Percentiles rank a stretch among this genome's conserved stretches.
These are phyloP conservation scores for Panaeolus papilionaceus DNA, from an alignment of 768 basidiomycete species.

Conservation along the genomic window DNA sequence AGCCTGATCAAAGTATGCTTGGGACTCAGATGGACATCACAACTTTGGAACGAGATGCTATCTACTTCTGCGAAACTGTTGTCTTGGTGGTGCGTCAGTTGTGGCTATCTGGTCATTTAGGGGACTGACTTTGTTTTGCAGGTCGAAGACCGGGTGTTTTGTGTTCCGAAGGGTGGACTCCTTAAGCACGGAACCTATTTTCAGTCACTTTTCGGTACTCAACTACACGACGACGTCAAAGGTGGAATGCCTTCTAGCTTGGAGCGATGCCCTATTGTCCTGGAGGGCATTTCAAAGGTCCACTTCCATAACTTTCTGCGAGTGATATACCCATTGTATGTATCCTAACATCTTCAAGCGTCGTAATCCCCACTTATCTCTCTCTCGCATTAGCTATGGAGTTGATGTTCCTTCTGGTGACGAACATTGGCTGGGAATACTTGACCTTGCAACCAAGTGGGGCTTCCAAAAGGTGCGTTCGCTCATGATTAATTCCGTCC, in stretches of 20 bases:
- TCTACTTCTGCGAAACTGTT: neutral
- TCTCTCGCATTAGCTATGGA: neutral
- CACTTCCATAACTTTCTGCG: too few species aligned
- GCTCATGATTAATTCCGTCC: neutral
- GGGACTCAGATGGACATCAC: too few species aligned
- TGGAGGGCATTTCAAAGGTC: too few species aligned
- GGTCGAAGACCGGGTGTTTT: constrained; percentile 23
- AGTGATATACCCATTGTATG: constrained; percentile 28
- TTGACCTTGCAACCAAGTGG: neutral
- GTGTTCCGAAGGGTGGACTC: constrained; percentile 21
- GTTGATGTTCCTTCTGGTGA: neutral
- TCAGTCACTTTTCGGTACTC: constrained; percentile 18
- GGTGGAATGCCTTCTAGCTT: neutral
- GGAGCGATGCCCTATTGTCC: too few species aligned
- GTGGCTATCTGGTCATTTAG: neutral
- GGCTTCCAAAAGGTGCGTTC: neutral
- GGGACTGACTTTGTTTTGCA: neutral
- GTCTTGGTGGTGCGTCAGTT: neutral
- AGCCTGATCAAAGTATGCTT: too few species aligned
- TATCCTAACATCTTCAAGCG: neutral
- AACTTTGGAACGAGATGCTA: neutral
- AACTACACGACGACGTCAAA: neutral
- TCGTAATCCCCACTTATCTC: too few species aligned
- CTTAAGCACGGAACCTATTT: constrained; percentile 13
- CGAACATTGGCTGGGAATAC: neutral